phyloP scores from a whole-genome alignment of 2,329 filamentous ascomycete species.

The Dothistroma septosporum region DNA sequence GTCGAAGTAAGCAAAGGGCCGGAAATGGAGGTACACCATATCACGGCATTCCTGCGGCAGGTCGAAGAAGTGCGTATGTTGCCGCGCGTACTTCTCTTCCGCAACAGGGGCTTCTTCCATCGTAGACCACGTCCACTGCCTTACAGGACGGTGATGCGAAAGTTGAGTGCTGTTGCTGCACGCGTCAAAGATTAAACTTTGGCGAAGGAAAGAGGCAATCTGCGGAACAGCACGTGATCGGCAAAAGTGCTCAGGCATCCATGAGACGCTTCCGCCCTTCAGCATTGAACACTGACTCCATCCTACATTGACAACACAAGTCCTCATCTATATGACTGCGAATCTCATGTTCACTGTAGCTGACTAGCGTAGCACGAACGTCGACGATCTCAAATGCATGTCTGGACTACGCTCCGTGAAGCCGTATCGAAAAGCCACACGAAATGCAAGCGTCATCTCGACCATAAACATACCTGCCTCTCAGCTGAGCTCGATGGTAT shows the following conservation, averaged over 20 bases:
- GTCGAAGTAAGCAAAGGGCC: conserved; percentile 15
- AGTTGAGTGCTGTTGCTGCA: neutral
- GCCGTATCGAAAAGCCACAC: too few relatives aligned
- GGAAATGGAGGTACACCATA: conserved; percentile 19
- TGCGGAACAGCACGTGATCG: neutral
- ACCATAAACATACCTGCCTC: neutral
- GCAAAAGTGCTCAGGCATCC: neutral
- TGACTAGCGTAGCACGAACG: too few relatives aligned
- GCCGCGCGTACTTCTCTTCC: neutral
- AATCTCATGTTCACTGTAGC: too few relatives aligned
- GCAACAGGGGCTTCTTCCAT: neutral
- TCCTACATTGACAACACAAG: neutral
- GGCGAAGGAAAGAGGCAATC: neutral
- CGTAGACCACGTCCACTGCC: neutral
- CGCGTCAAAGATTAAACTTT: neutral
- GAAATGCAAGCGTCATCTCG: too few relatives aligned
- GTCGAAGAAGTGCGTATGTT: conserved; percentile 16
- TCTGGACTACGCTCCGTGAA: too few relatives aligned
- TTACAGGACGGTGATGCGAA: neutral
- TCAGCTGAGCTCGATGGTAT: neutral
- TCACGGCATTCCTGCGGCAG: conserved; percentile 22
- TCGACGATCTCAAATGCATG: too few relatives aligned
- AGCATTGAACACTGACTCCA: neutral
- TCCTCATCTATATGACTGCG: too few relatives aligned
- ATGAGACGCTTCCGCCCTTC: neutral